Percentiles rank a stretch among this genome's conserved stretches.
These are phyloP conservation scores for Scenedesmus sp. DNA, from an alignment of 163 green algal species.

Conservation along the genomic window DNA sequence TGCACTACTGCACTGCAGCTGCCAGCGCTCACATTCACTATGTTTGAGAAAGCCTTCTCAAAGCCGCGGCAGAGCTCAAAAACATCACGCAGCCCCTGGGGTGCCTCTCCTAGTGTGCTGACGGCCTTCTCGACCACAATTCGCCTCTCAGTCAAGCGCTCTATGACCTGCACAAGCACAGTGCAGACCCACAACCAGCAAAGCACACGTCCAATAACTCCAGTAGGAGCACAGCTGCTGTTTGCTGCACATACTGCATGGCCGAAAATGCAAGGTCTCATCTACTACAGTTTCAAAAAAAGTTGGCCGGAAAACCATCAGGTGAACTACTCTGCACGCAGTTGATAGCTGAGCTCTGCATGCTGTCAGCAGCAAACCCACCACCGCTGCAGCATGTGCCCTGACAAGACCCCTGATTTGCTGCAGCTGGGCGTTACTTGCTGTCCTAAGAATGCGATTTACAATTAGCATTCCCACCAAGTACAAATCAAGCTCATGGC, in stretches of 20 bases:
- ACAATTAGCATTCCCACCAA: background rate
- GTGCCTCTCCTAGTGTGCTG: constrained; percentile 77
- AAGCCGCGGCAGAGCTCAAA: constrained; percentile 92
- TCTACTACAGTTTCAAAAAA: background rate
- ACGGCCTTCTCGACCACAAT: constrained; percentile 84
- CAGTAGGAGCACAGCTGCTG: background rate
- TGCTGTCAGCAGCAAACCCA: background rate
- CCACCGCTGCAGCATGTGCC: background rate
- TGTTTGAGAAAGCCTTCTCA: constrained; percentile 83
- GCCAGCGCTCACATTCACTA: constrained; percentile 67
- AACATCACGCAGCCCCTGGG: constrained; percentile 83
- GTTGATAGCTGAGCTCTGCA: background rate
- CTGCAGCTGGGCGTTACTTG: background rate
- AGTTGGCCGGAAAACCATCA: background rate
- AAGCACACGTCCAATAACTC: background rate
- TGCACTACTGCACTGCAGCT: background rate
- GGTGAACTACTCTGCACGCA: background rate
- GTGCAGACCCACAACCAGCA: background rate
- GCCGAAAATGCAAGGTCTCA: background rate
- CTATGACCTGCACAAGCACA: constrained; percentile 69
- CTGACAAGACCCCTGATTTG: background rate
- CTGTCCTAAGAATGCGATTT: background rate
- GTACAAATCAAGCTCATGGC: background rate
- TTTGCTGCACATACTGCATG: background rate
- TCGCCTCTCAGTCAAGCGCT: constrained; percentile 77